Percentiles rank a stretch among this genome's conserved stretches.
Evolutionary conservation across 768 basidiomycete genomes (phyloP).

Genomic region (Gautieria morchelliformis): DNA sequence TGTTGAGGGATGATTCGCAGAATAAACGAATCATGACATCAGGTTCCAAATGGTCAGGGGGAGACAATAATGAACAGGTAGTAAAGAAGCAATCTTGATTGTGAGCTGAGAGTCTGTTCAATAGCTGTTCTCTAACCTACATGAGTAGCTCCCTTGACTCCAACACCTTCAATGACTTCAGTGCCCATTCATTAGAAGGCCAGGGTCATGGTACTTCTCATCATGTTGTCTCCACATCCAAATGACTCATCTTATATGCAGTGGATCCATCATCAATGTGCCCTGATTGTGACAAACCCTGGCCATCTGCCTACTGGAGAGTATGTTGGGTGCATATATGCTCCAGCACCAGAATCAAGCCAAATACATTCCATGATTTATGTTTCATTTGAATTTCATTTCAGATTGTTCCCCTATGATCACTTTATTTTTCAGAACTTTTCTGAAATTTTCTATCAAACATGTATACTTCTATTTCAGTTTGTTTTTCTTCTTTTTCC

Average conservation of each 20-base stretch:
- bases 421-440: too few species aligned
- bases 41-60: too few species aligned
- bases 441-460: too few species aligned
- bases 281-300: slow-evolving; percentile 68
- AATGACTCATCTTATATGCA: not conserved
- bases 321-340: too few species aligned
- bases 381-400: too few species aligned
- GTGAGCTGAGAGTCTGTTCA: not conserved
- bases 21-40: too few species aligned
- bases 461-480: too few species aligned
- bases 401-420: too few species aligned
- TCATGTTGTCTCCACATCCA: not conserved
- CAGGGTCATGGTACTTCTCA: not conserved
- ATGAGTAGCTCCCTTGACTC: not conserved
- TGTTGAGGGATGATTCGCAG: too few species aligned
- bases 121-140: not conserved
- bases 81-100: not conserved
- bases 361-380: too few species aligned
- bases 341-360: too few species aligned
- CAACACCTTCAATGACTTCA: not conserved
- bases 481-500: too few species aligned
- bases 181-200: not conserved
- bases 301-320: slow-evolving; percentile 50
- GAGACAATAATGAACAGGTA: not conserved
- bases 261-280: slow-evolving; percentile 61